These are phyloP conservation scores for Cardamine resedifolia DNA, from an alignment of 345 rosid species.

Conservation along the genomic window DNA sequence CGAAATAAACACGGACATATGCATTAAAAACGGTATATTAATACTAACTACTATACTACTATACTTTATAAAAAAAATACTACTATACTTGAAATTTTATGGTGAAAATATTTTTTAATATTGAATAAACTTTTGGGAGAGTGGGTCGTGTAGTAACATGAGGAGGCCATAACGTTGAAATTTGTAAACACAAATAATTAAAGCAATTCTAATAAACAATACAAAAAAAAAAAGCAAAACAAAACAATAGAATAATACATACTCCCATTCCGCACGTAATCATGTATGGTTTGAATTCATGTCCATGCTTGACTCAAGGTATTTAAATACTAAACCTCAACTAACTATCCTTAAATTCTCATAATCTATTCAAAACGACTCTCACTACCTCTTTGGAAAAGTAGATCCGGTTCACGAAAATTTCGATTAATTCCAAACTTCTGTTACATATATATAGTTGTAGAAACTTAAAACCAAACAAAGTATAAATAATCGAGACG, in stretches of 20 bases:
- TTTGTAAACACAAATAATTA: constrained; percentile 39
- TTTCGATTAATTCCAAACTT: background rate
- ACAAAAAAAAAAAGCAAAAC: background rate
- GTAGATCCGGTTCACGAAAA: background rate
- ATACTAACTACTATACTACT: no score
- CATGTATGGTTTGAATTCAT: constrained; percentile 36
- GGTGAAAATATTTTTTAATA: background rate
- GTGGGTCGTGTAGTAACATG: constrained; percentile 42
- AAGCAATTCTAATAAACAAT: constrained; percentile 31
- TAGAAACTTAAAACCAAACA: background rate
- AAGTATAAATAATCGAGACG: background rate
- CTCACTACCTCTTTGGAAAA: background rate
- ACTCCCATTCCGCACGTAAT: constrained; percentile 42
- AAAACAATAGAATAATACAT: constrained; percentile 31
- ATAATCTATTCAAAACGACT: constrained; percentile 11
- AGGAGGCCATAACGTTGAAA: constrained; percentile 44
- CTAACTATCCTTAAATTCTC: background rate
- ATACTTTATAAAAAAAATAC: no score
- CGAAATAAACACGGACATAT: background rate
- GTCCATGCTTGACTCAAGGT: constrained; percentile 14
- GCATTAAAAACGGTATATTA: constrained; percentile 18
- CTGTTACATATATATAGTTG: background rate
- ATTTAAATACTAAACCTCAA: constrained; percentile 17
- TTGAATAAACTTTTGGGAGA: constrained; percentile 37
- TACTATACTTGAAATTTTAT: constrained; percentile 6